Conservation (phyloP, 768 basidiomycete species). For the Auricularia auricula-judae region DNA sequence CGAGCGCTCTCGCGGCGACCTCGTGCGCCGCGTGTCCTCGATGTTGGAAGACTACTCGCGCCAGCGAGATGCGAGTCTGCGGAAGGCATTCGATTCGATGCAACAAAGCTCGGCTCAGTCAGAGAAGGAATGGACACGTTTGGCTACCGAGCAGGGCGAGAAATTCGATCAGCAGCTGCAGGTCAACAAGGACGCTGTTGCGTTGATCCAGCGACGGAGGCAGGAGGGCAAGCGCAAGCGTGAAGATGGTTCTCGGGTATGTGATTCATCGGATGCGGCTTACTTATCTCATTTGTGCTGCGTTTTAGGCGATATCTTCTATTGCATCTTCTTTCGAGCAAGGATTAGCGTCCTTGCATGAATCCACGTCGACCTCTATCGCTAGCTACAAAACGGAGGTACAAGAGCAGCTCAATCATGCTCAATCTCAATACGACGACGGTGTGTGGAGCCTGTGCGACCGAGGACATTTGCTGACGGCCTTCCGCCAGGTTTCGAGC, state of each 20-base stretch:
- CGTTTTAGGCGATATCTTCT: neutral
- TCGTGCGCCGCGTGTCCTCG: slow-evolving; percentile 63
- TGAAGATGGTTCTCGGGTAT: slow-evolving; percentile 52
- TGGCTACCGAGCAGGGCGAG: slow-evolving; percentile 38
- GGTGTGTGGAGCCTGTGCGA: slow-evolving; percentile 22
- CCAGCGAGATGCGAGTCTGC: slow-evolving; percentile 55
- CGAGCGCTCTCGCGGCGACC: slow-evolving; percentile 56
- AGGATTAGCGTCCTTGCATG: slow-evolving; percentile 2
- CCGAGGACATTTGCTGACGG: neutral
- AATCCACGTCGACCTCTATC: neutral
- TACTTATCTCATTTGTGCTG: neutral
- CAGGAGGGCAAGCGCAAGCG: slow-evolving; percentile 42
- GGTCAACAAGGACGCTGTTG: slow-evolving; percentile 31
- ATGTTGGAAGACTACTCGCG: slow-evolving; percentile 61
- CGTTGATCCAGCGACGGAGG: slow-evolving; percentile 32
- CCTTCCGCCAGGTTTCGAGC: slow-evolving; percentile 41
- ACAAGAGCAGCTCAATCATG: slow-evolving; percentile 26
- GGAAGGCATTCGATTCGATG: slow-evolving; percentile 42
- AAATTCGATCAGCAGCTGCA: slow-evolving; percentile 30
- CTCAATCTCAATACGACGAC: slow-evolving; percentile 32
- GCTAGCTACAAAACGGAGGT: neutral
- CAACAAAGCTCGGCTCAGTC: slow-evolving; percentile 45
- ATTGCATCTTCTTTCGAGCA: neutral
- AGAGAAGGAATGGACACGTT: slow-evolving; percentile 36
- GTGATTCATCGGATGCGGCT: slow-evolving; percentile 10